Conservation (phyloP, 768 basidiomycete species). For the Leccinum boreale region DNA sequence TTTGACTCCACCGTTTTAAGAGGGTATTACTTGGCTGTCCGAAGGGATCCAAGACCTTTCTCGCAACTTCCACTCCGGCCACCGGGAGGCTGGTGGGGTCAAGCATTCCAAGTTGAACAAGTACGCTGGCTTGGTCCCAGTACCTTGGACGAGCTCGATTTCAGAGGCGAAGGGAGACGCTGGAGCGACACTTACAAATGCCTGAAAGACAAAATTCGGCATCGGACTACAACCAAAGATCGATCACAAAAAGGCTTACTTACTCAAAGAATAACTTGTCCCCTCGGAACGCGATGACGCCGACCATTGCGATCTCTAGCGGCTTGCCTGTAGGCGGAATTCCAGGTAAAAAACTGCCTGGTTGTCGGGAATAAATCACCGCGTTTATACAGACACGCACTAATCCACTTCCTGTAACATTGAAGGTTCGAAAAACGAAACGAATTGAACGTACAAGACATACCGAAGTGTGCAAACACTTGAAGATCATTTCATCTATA, state of each 20-base stretch:
- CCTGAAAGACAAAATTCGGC: constrained; percentile 5
- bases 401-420: constrained; percentile 39
- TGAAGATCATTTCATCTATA: constrained; percentile 48
- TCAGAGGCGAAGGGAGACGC: not conserved
- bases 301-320: constrained; percentile 41
- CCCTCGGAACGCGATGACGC: constrained; percentile 45
- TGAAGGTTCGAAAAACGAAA: not conserved
- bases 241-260: constrained; percentile 25
- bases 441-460: not conserved
- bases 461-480: constrained; percentile 39
- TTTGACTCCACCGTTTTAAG: constrained; percentile 35
- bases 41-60: constrained; percentile 42
- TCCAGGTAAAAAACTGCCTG: constrained; percentile 30
- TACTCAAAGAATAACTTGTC: constrained; percentile 49
- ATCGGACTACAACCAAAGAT: not conserved
- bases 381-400: constrained; percentile 18
- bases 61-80: constrained; percentile 38
- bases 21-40: constrained; percentile 38
- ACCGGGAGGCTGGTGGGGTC: constrained; percentile 32
- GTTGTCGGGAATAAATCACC: constrained; percentile 3
- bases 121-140: constrained; percentile 48
- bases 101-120: constrained; percentile 43
- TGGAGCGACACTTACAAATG: constrained; percentile 13
- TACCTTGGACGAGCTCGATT: constrained; percentile 28
- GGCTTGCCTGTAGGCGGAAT: constrained; percentile 37